Evolutionary conservation across 1,139 yeast species (phyloP).

Genomic region (Scheffersomyces stambukii): DNA sequence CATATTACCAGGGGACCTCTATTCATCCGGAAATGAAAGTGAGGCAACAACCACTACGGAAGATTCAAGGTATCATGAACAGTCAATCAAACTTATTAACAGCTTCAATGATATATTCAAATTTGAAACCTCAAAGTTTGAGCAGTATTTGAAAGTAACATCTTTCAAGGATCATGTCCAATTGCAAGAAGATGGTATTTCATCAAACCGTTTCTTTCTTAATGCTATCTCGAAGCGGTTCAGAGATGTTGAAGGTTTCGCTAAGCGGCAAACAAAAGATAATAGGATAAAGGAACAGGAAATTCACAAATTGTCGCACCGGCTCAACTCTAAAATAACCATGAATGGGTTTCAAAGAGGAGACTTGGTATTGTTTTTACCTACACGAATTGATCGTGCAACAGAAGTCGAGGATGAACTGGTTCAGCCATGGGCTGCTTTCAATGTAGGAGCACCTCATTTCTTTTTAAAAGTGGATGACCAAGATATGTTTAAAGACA

Average conservation of each 20-base stretch:
- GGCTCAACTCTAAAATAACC: conserved; percentile 52
- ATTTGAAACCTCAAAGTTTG: conserved; percentile 18
- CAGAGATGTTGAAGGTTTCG: conserved; percentile 86
- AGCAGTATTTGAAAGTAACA: conserved; percentile 20
- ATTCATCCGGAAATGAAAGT: conserved; percentile 6
- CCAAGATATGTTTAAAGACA: conserved; percentile 17
- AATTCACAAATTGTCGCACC: conserved; percentile 28
- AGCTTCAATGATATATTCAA: conserved; percentile 18
- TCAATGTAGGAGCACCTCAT: conserved; percentile 78
- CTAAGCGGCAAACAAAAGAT: conserved; percentile 80
- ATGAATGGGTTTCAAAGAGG: conserved; percentile 61
- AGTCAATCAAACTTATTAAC: conserved; percentile 16
- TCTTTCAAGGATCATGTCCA: conserved; percentile 38
- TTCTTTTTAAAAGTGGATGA: conserved; percentile 50
- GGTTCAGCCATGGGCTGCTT: conserved; percentile 78
- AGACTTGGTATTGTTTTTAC: conserved; percentile 79
- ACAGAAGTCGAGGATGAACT: conserved; percentile 12
- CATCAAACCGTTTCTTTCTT: conserved; percentile 43
- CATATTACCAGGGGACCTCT: conserved; percentile 11
- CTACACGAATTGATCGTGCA: conserved; percentile 55
- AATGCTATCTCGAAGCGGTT: conserved; percentile 73
- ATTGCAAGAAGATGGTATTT: conserved; percentile 20
- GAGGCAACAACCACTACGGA: conserved; percentile 6
- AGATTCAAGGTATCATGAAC: conserved; percentile 13
- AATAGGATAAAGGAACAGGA: conserved; percentile 52